Evolutionary conservation across 441 rosid species (phyloP), one percentile per base, ranked within the genome.

Genomic region (Gossypium davidsonii): DNA sequence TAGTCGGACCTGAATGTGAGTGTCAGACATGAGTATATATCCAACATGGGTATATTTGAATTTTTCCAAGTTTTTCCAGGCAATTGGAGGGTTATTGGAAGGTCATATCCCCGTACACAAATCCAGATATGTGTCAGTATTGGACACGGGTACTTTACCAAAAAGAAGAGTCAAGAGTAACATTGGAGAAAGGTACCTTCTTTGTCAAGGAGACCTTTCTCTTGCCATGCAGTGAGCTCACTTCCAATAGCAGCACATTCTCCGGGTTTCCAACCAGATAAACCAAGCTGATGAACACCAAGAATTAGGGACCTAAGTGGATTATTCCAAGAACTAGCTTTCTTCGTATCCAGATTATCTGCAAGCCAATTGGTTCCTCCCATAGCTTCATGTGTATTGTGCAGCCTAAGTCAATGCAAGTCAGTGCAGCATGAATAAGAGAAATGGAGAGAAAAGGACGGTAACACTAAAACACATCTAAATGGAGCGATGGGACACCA

Each of bases 261-360:
- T 82, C 88, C 95, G 23, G 83, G 86, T 83, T 84, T 90, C 98
- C 98, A 95, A 78, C 94, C 90, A 71, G 99, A 95, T 77, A 93
- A 84, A 74, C 92, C 89, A 70, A 95, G 85, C 79, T 95, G 99
- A 75, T 52, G 79, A 83, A 93, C 84, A 77, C 97, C 97, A 70
- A 91, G 79, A 75, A 80, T 70, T 58, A 93, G 86, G 73, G 89
- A 86, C 79, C 78, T 85, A 73, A 93, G 90, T 1, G 96, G 90
- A 74, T 86, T 87, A 83, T 83, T 84, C 99, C 99, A 95, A 66
- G 89, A 83, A 76, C 80, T 74, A 73, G 83, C 81, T 51, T 80
- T 85, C 76, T 70, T 84, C 68, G 88, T 79, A 79, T 83, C 85
- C 74, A 88, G 85, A 55, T 79, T 89, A 77, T 90, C 85, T 46